Evolutionary conservation across 108 stramenopile genomes (phyloP).

Genomic region (Bacterosira constricta): DNA sequence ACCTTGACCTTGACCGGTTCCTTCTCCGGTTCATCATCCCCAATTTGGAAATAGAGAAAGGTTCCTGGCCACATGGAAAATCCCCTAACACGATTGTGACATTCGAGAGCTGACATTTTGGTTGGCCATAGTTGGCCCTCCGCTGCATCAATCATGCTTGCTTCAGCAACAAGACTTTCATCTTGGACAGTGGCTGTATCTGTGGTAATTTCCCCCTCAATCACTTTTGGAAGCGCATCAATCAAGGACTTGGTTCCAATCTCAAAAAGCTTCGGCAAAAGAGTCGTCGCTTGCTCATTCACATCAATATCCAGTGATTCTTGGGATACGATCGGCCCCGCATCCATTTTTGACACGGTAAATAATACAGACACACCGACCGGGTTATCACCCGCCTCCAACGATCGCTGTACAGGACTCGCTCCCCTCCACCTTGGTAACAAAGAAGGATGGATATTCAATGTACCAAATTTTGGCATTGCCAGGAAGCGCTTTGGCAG

Average conservation of each 20-base stretch:
- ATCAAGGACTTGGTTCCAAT: slow-evolving; percentile 85
- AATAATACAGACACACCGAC: slow-evolving; percentile 94
- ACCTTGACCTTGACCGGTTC: slow-evolving; percentile 73
- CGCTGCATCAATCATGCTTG: slow-evolving; percentile 80
- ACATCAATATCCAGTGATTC: slow-evolving; percentile 60
- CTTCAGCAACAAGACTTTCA: slow-evolving; percentile 78
- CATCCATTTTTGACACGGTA: slow-evolving; percentile 97
- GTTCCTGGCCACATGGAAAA: slow-evolving; percentile 97
- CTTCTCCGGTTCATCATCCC: slow-evolving; percentile 31
- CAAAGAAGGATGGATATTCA: slow-evolving; percentile 97
- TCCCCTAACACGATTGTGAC: slow-evolving; percentile 91
- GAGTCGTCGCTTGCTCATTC: slow-evolving; percentile 85
- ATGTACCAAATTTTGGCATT: slow-evolving; percentile 86
- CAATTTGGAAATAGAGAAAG: slow-evolving; percentile 76
- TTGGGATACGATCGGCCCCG: slow-evolving; percentile 93
- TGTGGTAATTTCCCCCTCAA: slow-evolving; percentile 71
- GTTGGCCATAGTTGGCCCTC: slow-evolving; percentile 74
- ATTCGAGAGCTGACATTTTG: slow-evolving; percentile 68
- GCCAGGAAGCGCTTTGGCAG: slow-evolving; percentile 90
- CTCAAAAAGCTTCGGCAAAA: slow-evolving; percentile 88
- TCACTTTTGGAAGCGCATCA: slow-evolving; percentile 75
- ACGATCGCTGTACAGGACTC: slow-evolving; percentile 93
- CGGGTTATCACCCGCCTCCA: slow-evolving; percentile 84
- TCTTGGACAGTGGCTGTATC: slow-evolving; percentile 86
- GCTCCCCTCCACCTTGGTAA: slow-evolving; percentile 95